A percentile compares a stretch with the other conserved stretches of the same genome.
Evolutionary conservation across 495 filamentous ascomycete genomes (phyloP).

Genomic region (Penicillium coffeae): DNA sequence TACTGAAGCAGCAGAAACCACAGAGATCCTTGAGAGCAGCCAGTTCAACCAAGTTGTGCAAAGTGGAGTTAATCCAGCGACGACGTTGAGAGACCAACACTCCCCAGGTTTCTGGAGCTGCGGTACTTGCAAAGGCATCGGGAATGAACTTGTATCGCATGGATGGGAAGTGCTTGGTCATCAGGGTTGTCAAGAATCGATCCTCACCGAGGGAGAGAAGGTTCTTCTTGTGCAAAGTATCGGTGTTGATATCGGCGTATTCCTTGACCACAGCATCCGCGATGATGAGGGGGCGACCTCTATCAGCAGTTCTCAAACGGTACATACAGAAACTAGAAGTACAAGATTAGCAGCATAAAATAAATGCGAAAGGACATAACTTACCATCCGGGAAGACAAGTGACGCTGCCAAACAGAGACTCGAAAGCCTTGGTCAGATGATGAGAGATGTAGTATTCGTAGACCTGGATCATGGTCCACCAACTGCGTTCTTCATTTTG

Average conservation of each 20-base stretch:
- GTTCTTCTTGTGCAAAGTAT: conserved; percentile 99
- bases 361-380: conserved; percentile 18
- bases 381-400: conserved; percentile 97
- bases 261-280: conserved; percentile 80
- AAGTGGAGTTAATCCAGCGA: conserved; percentile 97
- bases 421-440: conserved; percentile 96
- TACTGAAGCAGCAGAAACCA: conserved; percentile 98
- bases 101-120: conserved; percentile 88
- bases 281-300: conserved; percentile 88
- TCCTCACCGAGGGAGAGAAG: conserved; percentile 92
- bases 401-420: conserved; percentile 91
- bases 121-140: conserved; percentile 87
- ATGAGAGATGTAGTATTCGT: conserved; percentile 99
- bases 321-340: conserved; percentile 94
- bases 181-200: conserved; percentile 93
- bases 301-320: conserved; percentile 86
- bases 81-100: conserved; percentile 91
- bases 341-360: not conserved
- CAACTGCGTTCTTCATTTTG: conserved; percentile 91
- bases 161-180: conserved; percentile 93
- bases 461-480: conserved; percentile 99
- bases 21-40: conserved; percentile 87
- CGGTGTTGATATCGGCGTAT: conserved; percentile 81
- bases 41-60: conserved; percentile 91
- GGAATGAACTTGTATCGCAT: conserved; percentile 97